A percentile compares a stretch with the other conserved stretches of the same genome.
Evolutionary conservation across 805 yeast genomes (phyloP).

Genomic region (Hanseniaspora taiwanica): DNA sequence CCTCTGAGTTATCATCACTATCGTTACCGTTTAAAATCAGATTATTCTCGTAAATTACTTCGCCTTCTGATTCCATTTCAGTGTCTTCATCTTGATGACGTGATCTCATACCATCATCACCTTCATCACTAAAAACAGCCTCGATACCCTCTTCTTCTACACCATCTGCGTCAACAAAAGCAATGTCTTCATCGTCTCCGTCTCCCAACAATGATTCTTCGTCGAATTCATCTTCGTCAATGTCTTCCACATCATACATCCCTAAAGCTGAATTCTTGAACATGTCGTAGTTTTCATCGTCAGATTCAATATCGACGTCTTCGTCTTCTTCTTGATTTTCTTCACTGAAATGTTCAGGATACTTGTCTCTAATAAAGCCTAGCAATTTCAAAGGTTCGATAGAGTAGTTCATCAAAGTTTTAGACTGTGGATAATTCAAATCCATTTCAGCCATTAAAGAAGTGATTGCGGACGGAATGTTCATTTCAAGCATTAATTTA

Average conservation of each 20-base stretch:
- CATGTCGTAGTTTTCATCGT: conserved; percentile 70
- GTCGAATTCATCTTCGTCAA: conserved; percentile 42
- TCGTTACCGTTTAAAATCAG: conserved; percentile 15
- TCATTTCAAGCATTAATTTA: conserved; percentile 54
- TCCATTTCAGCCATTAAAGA: conserved; percentile 53
- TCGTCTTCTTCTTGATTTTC: conserved; percentile 46
- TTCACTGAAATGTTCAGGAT: conserved; percentile 44
- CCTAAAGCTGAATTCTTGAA: conserved; percentile 84
- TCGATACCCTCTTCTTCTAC: conserved; percentile 23
- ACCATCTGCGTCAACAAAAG: conserved; percentile 19
- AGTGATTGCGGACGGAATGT: conserved; percentile 44
- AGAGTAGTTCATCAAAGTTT: conserved; percentile 42
- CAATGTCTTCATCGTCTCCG: conserved; percentile 29
- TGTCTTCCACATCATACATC: conserved; percentile 78
- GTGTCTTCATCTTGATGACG: conserved; percentile 9
- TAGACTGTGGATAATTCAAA: conserved; percentile 56
- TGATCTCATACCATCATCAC: conserved; percentile 15
- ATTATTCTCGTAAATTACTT: conserved; percentile 21
- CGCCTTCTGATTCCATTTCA: conserved; percentile 11
- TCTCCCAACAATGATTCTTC: conserved; percentile 35
- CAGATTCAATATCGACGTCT: conserved; percentile 43
- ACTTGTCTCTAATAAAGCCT: conserved; percentile 42
- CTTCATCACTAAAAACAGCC: conserved; percentile 22
- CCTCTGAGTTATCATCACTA: conserved; percentile 18
- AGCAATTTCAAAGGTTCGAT: conserved; percentile 45